phyloP scores from a whole-genome alignment of 306 rosid species.

The Pyrus betulifolia region DNA sequence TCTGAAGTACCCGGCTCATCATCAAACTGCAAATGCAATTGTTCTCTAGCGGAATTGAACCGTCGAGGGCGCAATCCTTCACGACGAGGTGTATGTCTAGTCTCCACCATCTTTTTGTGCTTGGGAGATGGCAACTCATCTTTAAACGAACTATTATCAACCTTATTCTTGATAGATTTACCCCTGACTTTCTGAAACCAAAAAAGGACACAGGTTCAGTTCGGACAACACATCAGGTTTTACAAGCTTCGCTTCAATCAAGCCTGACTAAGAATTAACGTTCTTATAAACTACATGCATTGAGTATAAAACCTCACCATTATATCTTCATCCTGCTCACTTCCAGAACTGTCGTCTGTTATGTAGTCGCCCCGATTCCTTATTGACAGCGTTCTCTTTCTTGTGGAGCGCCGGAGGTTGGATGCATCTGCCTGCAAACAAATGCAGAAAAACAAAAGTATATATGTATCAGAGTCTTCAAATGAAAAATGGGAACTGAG shows the following conservation, averaged over 20 bases:
- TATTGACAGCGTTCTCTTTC: slow-evolving; percentile 51
- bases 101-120: slow-evolving; percentile 43
- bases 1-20: slow-evolving; percentile 69
- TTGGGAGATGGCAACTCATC: slow-evolving; percentile 50
- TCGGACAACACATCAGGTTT: slow-evolving; percentile 5
- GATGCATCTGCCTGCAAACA: slow-evolving; percentile 37
- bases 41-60: slow-evolving; percentile 45
- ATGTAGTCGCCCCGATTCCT: slow-evolving; percentile 35
- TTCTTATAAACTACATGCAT: neutral
- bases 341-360: slow-evolving; percentile 48
- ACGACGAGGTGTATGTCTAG: slow-evolving; percentile 60
- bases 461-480: slow-evolving; percentile 10
- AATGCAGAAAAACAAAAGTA: neutral
- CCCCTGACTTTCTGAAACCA: slow-evolving; percentile 52
- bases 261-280: slow-evolving; percentile 13
- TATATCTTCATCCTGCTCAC: slow-evolving; percentile 58
- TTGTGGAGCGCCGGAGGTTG: slow-evolving; percentile 72
- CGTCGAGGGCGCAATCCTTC: slow-evolving; percentile 97
- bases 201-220: slow-evolving; percentile 27
- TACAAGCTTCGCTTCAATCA: neutral
- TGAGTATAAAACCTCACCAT: slow-evolving; percentile 51
- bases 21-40: slow-evolving; percentile 44
- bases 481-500: slow-evolving; percentile 8
- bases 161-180: slow-evolving; percentile 40
- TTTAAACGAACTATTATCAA: slow-evolving; percentile 33